Evolutionary conservation across 2,329 filamentous ascomycete species (phyloP).

Genomic region (Penicillium sp.): DNA sequence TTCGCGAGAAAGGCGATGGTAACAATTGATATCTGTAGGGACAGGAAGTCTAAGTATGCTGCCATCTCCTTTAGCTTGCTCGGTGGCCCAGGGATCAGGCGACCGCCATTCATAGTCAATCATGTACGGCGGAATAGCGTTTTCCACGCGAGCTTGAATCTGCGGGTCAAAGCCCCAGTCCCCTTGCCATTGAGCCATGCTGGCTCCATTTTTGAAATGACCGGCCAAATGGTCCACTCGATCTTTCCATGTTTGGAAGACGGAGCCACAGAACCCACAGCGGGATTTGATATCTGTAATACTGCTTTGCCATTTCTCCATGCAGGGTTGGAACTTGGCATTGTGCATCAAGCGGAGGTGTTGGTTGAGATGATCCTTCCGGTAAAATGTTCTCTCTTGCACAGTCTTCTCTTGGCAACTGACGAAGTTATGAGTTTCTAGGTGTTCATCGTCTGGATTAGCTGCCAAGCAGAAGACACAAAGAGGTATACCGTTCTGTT

Average conservation of each 20-base stretch:
- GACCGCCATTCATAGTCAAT: conserved; percentile 28
- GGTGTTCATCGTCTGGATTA: conserved; percentile 48
- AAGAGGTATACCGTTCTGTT: conserved; percentile 42
- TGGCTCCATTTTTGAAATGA: conserved; percentile 34
- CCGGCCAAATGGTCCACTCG: conserved; percentile 35
- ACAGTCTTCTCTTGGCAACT: conserved; percentile 53
- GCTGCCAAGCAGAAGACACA: conserved; percentile 53
- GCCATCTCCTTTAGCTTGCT: conserved; percentile 12
- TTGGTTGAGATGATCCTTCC: conserved; percentile 56
- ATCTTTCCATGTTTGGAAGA: conserved; percentile 39
- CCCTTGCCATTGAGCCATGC: conserved; percentile 35
- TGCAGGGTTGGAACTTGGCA: conserved; percentile 46
- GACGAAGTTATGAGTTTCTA: conserved; percentile 52
- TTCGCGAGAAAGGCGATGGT: conserved; percentile 33
- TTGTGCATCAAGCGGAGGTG: conserved; percentile 54
- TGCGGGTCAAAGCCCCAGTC: conserved; percentile 36
- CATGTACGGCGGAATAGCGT: conserved; percentile 31
- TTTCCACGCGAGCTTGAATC: conserved; percentile 31
- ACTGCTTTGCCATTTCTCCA: conserved; percentile 53
- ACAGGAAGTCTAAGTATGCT: conserved; percentile 17
- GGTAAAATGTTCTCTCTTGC: conserved; percentile 53
- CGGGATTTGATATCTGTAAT: conserved; percentile 46
- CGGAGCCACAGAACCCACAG: conserved; percentile 38
- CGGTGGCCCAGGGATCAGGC: conserved; percentile 28
- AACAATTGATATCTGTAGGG: conserved; percentile 36